Conservation (phyloP, 2,329 filamentous ascomycete genomes). For the Metarhizium rileyi region DNA sequence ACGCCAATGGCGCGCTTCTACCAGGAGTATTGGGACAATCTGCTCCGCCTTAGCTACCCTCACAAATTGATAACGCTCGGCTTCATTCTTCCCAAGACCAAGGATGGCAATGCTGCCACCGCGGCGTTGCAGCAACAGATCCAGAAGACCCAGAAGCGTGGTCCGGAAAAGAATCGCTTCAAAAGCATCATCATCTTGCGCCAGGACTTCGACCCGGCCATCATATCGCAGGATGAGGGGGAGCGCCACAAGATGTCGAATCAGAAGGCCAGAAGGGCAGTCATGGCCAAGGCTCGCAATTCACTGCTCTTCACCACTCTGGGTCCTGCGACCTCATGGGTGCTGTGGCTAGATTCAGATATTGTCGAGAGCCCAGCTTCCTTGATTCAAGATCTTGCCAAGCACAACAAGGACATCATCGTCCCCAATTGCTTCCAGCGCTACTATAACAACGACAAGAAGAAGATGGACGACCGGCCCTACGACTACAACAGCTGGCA, state of each 20-base stretch:
- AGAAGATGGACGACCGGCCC: constrained; percentile 63
- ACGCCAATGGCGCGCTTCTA: constrained; percentile 93
- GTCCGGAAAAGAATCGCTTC: constrained; percentile 73
- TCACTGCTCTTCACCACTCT: constrained; percentile 91
- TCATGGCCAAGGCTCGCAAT: constrained; percentile 91
- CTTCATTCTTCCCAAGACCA: constrained; percentile 91
- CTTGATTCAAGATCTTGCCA: constrained; percentile 84
- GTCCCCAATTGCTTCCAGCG: constrained; percentile 94
- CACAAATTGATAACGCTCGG: constrained; percentile 91
- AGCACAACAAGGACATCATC: constrained; percentile 81
- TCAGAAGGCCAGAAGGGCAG: constrained; percentile 75
- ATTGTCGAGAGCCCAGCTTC: constrained; percentile 78
- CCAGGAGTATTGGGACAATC: constrained; percentile 89
- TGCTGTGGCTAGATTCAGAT: constrained; percentile 90
- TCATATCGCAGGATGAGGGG: constrained; percentile 71
- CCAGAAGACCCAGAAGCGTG: constrained; percentile 67
- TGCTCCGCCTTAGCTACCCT: constrained; percentile 74
- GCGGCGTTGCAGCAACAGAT: constrained; percentile 76
- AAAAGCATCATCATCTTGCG: constrained; percentile 88
- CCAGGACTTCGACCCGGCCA: constrained; percentile 83
- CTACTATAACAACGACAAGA: constrained; percentile 60
- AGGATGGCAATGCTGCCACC: constrained; percentile 83
- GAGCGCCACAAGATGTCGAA: constrained; percentile 88
- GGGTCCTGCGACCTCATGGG: constrained; percentile 86
- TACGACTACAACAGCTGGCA: constrained; percentile 99